Conservation (phyloP, 306 rosid genomes). For the Phaseolus lunatus region DNA sequence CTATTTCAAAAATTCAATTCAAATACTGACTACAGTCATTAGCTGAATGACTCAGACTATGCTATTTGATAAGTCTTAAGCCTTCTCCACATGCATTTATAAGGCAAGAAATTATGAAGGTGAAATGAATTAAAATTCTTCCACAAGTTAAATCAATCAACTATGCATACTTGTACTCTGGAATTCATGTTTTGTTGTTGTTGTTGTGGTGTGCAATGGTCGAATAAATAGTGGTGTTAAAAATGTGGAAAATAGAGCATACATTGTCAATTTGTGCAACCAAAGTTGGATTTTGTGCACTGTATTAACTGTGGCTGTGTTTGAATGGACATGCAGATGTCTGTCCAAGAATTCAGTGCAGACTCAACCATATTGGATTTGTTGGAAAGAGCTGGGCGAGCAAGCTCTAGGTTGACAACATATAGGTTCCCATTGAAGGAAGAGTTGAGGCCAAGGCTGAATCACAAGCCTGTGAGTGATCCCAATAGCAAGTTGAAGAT, state of each 20-base stretch:
- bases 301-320: neutral
- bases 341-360: conserved; percentile 90
- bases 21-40: neutral
- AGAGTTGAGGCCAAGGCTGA: conserved; percentile 91
- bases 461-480: conserved; percentile 72
- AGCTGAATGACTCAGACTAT: neutral
- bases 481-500: conserved; percentile 81
- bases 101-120: too few species aligned
- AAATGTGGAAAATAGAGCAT: neutral
- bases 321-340: conserved; percentile 71
- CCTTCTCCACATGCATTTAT: too few species aligned
- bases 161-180: too few species aligned
- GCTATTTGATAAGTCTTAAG: neutral
- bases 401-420: conserved; percentile 71
- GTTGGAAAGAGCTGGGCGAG: conserved; percentile 72
- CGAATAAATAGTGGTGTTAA: neutral
- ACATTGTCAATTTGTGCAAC: conserved; percentile 14
- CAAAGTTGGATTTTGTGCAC: neutral
- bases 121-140: too few species aligned
- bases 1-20: too few species aligned
- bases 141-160: too few species aligned
- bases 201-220: neutral
- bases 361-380: conserved; percentile 75
- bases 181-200: neutral
- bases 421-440: conserved; percentile 88